Percentiles rank a stretch among this genome's conserved stretches.
These are phyloP conservation scores for Ochetophila trinervis DNA, from an alignment of 306 rosid species.

Conservation along the genomic window DNA sequence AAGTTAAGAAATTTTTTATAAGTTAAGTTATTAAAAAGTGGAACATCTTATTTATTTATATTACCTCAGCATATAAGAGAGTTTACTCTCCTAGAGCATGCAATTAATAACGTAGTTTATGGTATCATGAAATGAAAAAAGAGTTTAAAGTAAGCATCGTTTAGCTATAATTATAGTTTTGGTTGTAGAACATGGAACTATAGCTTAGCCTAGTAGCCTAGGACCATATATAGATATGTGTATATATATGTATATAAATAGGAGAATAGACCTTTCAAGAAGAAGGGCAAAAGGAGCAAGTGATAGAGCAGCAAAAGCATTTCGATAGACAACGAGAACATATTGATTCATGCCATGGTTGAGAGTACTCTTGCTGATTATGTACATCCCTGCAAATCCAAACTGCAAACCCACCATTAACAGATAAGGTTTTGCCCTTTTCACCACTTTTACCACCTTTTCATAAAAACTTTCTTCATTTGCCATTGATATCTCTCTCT, in stretches of 20 bases:
- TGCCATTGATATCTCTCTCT: slow-evolving; percentile 7
- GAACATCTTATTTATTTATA: too few relatives aligned
- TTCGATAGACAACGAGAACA: slow-evolving; percentile 66
- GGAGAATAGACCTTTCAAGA: slow-evolving; percentile 48
- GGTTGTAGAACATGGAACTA: too few relatives aligned
- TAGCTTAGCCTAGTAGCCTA: too few relatives aligned
- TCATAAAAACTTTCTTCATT: neutral
- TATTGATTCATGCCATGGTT: slow-evolving; percentile 60
- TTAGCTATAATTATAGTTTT: too few relatives aligned
- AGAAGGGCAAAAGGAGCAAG: slow-evolving; percentile 59
- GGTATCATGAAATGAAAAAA: too few relatives aligned
- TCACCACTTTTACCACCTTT: slow-evolving; percentile 16
- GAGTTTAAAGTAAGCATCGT: too few relatives aligned
- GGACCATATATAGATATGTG: neutral
- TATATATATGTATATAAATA: neutral
- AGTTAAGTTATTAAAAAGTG: neutral
- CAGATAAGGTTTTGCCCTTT: slow-evolving; percentile 53
- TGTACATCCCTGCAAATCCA: slow-evolving; percentile 56
- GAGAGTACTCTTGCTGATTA: slow-evolving; percentile 46
- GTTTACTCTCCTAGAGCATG: too few relatives aligned
- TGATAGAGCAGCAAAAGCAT: slow-evolving; percentile 48
- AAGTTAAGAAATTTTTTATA: too few relatives aligned
- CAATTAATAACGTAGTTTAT: too few relatives aligned
- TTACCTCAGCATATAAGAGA: too few relatives aligned
- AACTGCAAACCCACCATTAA: slow-evolving; percentile 53